Conservation (phyloP, 1,284 basidiomycete species). For the Heterobasidion annosum region DNA sequence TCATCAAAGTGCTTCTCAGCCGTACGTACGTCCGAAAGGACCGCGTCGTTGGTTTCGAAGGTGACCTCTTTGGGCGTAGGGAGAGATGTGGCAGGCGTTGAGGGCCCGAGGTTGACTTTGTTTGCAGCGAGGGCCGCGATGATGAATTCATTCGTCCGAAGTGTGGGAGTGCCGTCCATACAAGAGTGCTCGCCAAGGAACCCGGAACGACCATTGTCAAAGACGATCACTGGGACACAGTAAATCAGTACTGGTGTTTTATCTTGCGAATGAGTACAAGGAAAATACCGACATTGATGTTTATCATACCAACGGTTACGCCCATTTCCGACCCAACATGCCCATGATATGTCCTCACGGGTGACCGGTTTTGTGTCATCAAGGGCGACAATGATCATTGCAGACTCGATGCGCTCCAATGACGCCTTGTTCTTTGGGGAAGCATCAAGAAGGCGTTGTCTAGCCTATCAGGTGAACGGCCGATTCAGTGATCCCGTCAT, state of each 20-base stretch:
- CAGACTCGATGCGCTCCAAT: constrained; percentile 80
- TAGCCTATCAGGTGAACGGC: constrained; percentile 32
- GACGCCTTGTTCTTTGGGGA: constrained; percentile 59
- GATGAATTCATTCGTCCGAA: constrained; percentile 93
- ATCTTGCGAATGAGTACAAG: background rate
- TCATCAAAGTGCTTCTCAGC: constrained; percentile 67
- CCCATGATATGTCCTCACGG: constrained; percentile 78
- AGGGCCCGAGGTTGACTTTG: constrained; percentile 66
- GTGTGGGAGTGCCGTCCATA: constrained; percentile 94
- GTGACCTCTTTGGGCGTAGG: constrained; percentile 53
- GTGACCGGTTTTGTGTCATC: constrained; percentile 78
- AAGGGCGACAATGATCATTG: constrained; percentile 82
- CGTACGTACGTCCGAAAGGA: constrained; percentile 42
- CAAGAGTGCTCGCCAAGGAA: constrained; percentile 89
- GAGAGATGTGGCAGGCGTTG: constrained; percentile 8
- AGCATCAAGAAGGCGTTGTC: constrained; percentile 57
- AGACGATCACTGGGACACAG: constrained; percentile 67
- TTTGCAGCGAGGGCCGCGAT: constrained; percentile 72
- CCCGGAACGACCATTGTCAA: constrained; percentile 88
- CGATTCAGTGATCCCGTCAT: background rate
- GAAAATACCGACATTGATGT: constrained; percentile 70
- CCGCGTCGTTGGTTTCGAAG: constrained; percentile 62
- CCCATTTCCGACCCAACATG: constrained; percentile 88
- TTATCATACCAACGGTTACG: constrained; percentile 97
- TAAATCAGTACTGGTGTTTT: background rate